These are phyloP conservation scores for Pelargonium citronellum DNA, from an alignment of 441 rosid genomes.

Conservation along the genomic window DNA sequence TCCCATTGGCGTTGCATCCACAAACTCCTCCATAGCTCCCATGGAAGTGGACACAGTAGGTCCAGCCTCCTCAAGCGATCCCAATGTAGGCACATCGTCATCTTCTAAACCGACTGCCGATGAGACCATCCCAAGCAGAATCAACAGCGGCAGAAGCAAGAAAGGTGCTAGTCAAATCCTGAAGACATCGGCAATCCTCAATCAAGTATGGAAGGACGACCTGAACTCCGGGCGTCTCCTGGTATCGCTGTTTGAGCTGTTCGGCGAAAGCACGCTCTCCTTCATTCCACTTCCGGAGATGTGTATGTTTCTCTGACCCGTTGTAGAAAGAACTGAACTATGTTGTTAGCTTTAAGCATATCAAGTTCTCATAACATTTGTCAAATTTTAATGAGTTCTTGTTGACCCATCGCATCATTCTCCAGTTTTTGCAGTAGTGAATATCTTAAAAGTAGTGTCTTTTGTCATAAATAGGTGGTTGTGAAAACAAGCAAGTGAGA, in stretches of 20 bases:
- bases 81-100: constrained; percentile 31
- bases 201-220: constrained; percentile 77
- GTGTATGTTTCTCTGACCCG: constrained; percentile 54
- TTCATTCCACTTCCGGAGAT: constrained; percentile 76
- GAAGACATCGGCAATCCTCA: constrained; percentile 45
- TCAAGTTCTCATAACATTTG: not conserved
- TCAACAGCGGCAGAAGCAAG: constrained; percentile 22
- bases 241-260: constrained; percentile 57
- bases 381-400: not conserved
- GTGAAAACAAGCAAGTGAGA: too few species aligned
- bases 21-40: constrained; percentile 30
- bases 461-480: too few species aligned
- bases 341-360: not conserved
- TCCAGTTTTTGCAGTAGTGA: too few species aligned
- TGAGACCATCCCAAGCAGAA: constrained; percentile 24
- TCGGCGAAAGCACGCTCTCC: constrained; percentile 65
- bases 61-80: constrained; percentile 30
- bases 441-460: too few species aligned
- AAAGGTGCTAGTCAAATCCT: constrained; percentile 23
- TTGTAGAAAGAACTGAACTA: constrained; percentile 19
- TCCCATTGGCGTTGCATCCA: constrained; percentile 24
- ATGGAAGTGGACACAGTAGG: constrained; percentile 36
- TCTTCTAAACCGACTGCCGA: constrained; percentile 34
- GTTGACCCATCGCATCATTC: not conserved
- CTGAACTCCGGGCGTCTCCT: constrained; percentile 65